Evolutionary conservation across 805 yeast species (phyloP).

Genomic region (Ogataea pignaliae): DNA sequence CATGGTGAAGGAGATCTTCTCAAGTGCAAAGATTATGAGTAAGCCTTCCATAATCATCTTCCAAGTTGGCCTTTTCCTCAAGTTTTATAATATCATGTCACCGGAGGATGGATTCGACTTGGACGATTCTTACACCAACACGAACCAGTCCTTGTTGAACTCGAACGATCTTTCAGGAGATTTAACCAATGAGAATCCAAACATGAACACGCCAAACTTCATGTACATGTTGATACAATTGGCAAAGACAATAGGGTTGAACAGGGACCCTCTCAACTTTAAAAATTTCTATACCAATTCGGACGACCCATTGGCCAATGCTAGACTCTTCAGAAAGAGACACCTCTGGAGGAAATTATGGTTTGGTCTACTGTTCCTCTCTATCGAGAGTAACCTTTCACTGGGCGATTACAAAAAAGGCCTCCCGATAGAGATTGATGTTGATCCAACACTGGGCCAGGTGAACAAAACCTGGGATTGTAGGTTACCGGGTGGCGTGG

Average conservation of each 20-base stretch:
- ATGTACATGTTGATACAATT: slow-evolving; percentile 35
- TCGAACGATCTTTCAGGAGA: slow-evolving; percentile 34
- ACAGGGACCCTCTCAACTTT: slow-evolving; percentile 44
- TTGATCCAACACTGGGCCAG: slow-evolving; percentile 32
- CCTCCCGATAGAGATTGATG: slow-evolving; percentile 32
- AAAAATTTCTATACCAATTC: slow-evolving; percentile 28
- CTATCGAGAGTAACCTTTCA: slow-evolving; percentile 31
- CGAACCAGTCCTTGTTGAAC: slow-evolving; percentile 17
- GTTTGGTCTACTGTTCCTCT: slow-evolving; percentile 32
- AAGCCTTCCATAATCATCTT: slow-evolving; percentile 46
- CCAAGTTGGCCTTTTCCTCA: slow-evolving; percentile 56
- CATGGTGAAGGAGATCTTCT: slow-evolving; percentile 41
- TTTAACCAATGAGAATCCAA: slow-evolving; percentile 30
- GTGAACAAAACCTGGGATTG: slow-evolving; percentile 34
- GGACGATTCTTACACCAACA: slow-evolving; percentile 36
- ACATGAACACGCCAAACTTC: slow-evolving; percentile 33
- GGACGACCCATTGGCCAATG: slow-evolving; percentile 26
- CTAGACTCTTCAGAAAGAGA: slow-evolving; percentile 30
- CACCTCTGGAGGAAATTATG: slow-evolving; percentile 39
- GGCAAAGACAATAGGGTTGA: slow-evolving; percentile 43
- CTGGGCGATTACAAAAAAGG: slow-evolving; percentile 36
- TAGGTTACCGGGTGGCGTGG: slow-evolving; percentile 35
- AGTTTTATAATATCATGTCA: slow-evolving; percentile 49
- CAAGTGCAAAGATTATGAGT: slow-evolving; percentile 37
- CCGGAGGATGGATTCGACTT: slow-evolving; percentile 51